These are phyloP conservation scores for Musa troglodytarum DNA, from an alignment of 176 grass and related monocot genomes.

Conservation along the genomic window DNA sequence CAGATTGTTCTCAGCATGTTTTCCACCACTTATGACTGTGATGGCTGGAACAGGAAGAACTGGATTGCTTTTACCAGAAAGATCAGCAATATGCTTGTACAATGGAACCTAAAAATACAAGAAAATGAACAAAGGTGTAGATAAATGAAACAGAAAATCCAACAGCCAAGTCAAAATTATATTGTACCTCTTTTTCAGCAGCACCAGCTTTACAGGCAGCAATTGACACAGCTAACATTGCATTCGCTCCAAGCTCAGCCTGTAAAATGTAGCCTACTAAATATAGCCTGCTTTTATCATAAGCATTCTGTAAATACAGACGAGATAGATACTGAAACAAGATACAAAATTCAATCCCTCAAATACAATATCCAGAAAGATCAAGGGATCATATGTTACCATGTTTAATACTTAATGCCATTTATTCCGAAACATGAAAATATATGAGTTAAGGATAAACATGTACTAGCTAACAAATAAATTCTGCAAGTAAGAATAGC, in stretches of 20 bases:
- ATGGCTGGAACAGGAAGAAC: constrained; percentile 74
- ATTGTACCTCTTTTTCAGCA: constrained; percentile 82
- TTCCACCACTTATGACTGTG: constrained; percentile 91
- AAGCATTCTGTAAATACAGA: not conserved
- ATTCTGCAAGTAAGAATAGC: not conserved
- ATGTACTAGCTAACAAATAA: not conserved
- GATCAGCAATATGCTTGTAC: constrained; percentile 95
- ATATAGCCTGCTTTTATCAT: not conserved
- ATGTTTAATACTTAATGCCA: not conserved
- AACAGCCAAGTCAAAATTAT: not conserved
- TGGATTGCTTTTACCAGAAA: constrained; percentile 65
- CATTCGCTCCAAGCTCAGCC: constrained; percentile 76
- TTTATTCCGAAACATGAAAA: not conserved
- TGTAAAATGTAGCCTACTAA: constrained; percentile 22
- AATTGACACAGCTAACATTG: constrained; percentile 91
- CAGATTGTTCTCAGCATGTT: constrained; percentile 68
- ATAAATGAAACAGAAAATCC: constrained; percentile 14
- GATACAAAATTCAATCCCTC: not conserved
- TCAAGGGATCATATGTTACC: not conserved
- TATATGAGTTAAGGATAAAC: not conserved
- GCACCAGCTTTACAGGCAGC: constrained; percentile 97
- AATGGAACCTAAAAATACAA: constrained; percentile 54
- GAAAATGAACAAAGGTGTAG: not conserved
- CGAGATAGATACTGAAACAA: not conserved
- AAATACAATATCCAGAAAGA: not conserved